Evolutionary conservation across 371 early-diverging fungal species (phyloP).

Genomic region (Fennellomyces sp.): DNA sequence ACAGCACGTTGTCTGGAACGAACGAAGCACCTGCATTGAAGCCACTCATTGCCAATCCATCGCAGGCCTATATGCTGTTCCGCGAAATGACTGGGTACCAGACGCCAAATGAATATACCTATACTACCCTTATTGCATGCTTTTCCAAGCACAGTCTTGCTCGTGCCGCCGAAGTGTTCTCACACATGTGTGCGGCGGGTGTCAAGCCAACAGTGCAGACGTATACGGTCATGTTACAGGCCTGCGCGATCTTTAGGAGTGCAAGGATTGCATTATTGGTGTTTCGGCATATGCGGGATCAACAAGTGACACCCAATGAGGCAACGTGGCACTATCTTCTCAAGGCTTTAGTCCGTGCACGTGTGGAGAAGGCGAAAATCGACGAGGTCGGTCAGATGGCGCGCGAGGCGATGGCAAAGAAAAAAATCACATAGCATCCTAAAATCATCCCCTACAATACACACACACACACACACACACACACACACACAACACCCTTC

Average conservation of each 20-base stretch:
- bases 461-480: background rate
- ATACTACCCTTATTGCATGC: slow-evolving; percentile 50
- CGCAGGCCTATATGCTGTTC: slow-evolving; percentile 30
- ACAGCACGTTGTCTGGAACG: background rate
- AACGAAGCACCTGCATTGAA: background rate
- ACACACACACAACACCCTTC: background rate
- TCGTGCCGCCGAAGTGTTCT: slow-evolving; percentile 37
- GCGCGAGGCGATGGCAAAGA: slow-evolving; percentile 8
- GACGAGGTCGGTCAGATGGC: slow-evolving; percentile 32
- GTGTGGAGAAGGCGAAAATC: slow-evolving; percentile 30
- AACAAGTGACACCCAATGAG: slow-evolving; percentile 32
- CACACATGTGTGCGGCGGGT: slow-evolving; percentile 38
- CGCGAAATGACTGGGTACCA: slow-evolving; percentile 40
- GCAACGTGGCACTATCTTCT: slow-evolving; percentile 45
- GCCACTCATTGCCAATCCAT: background rate
- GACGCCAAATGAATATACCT: slow-evolving; percentile 45
- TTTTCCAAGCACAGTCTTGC: slow-evolving; percentile 41
- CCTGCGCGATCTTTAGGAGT: slow-evolving; percentile 46
- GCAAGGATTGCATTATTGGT: slow-evolving; percentile 28
- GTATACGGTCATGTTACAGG: slow-evolving; percentile 45
- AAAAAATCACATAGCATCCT: background rate
- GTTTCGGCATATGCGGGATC: slow-evolving; percentile 43
- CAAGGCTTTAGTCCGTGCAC: slow-evolving; percentile 37
- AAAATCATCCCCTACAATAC: background rate
- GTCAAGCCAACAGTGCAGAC: slow-evolving; percentile 39